Base-by-base conservation (phyloP, 2,329 filamentous ascomycete species). In the Drechmeria coniospora region DNA sequence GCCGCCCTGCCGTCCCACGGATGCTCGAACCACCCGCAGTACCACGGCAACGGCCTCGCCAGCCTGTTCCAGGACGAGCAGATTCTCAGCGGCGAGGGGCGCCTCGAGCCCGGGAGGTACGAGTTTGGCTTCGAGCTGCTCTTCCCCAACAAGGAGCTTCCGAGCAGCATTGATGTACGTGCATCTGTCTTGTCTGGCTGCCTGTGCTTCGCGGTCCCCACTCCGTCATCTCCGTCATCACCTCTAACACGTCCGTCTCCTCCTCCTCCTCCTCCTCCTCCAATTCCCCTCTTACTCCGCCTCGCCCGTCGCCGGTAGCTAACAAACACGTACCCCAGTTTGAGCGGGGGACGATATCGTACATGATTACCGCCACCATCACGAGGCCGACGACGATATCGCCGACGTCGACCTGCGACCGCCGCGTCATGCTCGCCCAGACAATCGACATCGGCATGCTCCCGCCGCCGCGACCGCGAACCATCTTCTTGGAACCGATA, bases 131-230 rank as follows among this genome's bases (percentile, higher is more conserved):
- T 82, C 40, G 72, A 81, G 42, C 54, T 82, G 36, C 59, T 75
- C 31, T 81, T 83, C 38, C 77, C 78, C 2, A 59, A 66, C 27
- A 68, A 72, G 40, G 68, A 67, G 5, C 55, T 90, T 32, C 81
- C 81, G n/a, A 93, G 82, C 53, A 94, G 87, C 50, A 87, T 98
- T 46, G 86, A 92, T 56, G 87, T 94, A 67, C 47, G 80, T 62
- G n/a, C n/a, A n/a, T n/a, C n/a, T n/a, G n/a, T n/a, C n/a, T n/a
- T n/a, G n/a, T n/a, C n/a, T n/a, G n/a, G n/a, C n/a, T n/a, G n/a
- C n/a, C n/a, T n/a, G n/a, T n/a, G n/a, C n/a, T n/a, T n/a, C n/a
- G n/a, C n/a, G n/a, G n/a, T n/a, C n/a, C n/a, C n/a, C n/a, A n/a
- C n/a, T n/a, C n/a, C n/a, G n/a, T n/a, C n/a, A n/a, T n/a, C n/a